Percentiles rank a stretch among this genome's conserved stretches.
Evolutionary conservation across 164 flowering plant genomes (phyloP).

Genomic region (Macadamia tetraphylla): DNA sequence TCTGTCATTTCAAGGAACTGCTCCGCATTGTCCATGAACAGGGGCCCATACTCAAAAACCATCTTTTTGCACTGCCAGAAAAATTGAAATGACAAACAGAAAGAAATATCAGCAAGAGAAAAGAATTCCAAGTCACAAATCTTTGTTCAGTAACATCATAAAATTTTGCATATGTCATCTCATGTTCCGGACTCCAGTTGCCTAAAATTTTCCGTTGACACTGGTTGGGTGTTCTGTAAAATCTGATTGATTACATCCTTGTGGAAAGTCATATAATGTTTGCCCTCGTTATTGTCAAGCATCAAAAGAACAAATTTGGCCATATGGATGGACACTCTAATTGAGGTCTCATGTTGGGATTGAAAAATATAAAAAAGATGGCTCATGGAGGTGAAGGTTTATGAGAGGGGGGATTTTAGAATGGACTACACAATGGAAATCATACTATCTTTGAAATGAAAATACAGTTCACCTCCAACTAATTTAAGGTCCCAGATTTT

Average conservation of each 20-base stretch:
- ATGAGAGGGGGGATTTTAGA: background rate
- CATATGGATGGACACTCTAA: background rate
- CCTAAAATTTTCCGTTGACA: background rate
- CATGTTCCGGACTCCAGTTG: background rate
- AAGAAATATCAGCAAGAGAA: background rate
- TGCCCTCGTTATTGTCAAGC: too few relatives aligned
- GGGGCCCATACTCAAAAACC: constrained; percentile 82
- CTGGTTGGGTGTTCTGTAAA: background rate
- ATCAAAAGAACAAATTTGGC: too few relatives aligned
- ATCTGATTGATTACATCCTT: too few relatives aligned
- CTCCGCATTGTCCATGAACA: constrained; percentile 65
- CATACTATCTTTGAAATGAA: background rate
- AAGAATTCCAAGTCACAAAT: background rate
- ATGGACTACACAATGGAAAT: background rate
- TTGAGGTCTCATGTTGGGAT: background rate
- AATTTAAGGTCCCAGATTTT: background rate
- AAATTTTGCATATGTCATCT: background rate
- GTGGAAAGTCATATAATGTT: too few relatives aligned
- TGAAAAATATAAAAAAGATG: background rate
- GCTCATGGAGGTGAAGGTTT: background rate
- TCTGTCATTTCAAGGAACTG: constrained; percentile 58
- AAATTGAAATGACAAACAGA: background rate
- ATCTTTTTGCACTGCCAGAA: constrained; percentile 75
- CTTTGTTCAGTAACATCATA: background rate
- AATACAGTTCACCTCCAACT: background rate